Conservation (phyloP, 75 land plant species). For the Adiantum capillusveneris region DNA sequence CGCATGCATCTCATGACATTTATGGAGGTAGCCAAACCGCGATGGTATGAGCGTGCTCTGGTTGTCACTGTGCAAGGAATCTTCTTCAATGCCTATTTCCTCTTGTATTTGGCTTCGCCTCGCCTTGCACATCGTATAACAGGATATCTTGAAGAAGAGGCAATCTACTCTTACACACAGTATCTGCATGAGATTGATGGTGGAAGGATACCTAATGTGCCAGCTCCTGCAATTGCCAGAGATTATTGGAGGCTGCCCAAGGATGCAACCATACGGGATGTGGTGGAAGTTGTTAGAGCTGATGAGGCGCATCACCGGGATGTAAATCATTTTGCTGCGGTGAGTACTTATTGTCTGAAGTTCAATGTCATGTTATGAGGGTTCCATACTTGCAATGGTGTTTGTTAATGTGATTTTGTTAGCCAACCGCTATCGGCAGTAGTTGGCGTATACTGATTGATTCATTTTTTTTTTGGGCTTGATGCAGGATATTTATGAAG, state of each 20-base stretch:
- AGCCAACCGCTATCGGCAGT: too few species aligned
- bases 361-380: too few species aligned
- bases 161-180: conserved; percentile 74
- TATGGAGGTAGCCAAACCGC: conserved; percentile 76
- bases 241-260: conserved; percentile 74
- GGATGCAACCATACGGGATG: conserved; percentile 52
- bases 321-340: conserved; percentile 82
- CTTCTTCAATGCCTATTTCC: conserved; percentile 75
- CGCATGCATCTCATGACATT: conserved; percentile 92
- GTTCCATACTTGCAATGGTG: too few species aligned
- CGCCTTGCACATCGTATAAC: conserved; percentile 65
- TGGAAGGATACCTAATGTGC: conserved; percentile 52
- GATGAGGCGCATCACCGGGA: conserved; percentile 90
- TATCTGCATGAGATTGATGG: conserved; percentile 63
- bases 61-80: conserved; percentile 74
- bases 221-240: conserved; percentile 85
- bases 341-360: neutral
- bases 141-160: conserved; percentile 83
- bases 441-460: too few species aligned
- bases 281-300: conserved; percentile 67
- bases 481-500: too few species aligned
- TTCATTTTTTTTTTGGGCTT: too few species aligned
- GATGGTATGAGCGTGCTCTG: conserved; percentile 72
- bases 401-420: too few species aligned
- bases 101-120: conserved; percentile 56